Conservation (phyloP, 192 early-diverging fungal genomes). For the Coemansia sp. region DNA sequence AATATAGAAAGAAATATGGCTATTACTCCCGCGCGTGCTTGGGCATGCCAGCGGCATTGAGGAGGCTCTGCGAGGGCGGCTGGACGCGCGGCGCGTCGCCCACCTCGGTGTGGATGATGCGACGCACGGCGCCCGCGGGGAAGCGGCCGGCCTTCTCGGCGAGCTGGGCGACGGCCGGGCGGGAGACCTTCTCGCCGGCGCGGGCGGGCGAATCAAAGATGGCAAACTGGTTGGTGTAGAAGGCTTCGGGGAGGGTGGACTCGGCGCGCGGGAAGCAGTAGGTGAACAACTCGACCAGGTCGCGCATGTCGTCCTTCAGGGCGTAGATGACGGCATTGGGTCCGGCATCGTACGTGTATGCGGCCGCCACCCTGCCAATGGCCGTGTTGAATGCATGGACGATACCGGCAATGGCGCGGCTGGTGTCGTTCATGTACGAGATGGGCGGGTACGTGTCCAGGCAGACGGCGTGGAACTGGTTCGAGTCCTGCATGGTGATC, state of each 20-base stretch:
- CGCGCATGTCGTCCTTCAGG: slow-evolving; percentile 68
- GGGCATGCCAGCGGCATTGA: slow-evolving; percentile 40
- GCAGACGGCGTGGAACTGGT: slow-evolving; percentile 99
- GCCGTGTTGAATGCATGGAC: slow-evolving; percentile 78
- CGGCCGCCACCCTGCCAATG: slow-evolving; percentile 60
- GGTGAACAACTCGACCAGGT: slow-evolving; percentile 78
- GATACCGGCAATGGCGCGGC: slow-evolving; percentile 76
- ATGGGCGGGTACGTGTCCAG: slow-evolving; percentile 98
- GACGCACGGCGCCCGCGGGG: slow-evolving; percentile 65
- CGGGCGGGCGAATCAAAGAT: slow-evolving; percentile 52
- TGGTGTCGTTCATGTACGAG: slow-evolving; percentile 95
- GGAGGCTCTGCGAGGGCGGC: slow-evolving; percentile 27
- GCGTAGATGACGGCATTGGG: slow-evolving; percentile 98
- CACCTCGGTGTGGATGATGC: slow-evolving; percentile 85
- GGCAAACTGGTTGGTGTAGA: slow-evolving; percentile 57
- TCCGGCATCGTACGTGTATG: slow-evolving; percentile 98
- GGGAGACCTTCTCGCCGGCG: slow-evolving; percentile 27
- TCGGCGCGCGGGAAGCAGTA: slow-evolving; percentile 73
- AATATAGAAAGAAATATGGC: no score
- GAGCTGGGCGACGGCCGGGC: slow-evolving; percentile 17
- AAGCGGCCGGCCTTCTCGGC: slow-evolving; percentile 41
- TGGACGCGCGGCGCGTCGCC: slow-evolving; percentile 88
- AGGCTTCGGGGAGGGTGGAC: slow-evolving; percentile 18
- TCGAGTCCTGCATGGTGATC: slow-evolving; percentile 95
- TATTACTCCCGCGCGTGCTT: slow-evolving; percentile 13